phyloP scores from a whole-genome alignment of 352 stramenopile genomes.

The Pseudoperonospora humuli region DNA sequence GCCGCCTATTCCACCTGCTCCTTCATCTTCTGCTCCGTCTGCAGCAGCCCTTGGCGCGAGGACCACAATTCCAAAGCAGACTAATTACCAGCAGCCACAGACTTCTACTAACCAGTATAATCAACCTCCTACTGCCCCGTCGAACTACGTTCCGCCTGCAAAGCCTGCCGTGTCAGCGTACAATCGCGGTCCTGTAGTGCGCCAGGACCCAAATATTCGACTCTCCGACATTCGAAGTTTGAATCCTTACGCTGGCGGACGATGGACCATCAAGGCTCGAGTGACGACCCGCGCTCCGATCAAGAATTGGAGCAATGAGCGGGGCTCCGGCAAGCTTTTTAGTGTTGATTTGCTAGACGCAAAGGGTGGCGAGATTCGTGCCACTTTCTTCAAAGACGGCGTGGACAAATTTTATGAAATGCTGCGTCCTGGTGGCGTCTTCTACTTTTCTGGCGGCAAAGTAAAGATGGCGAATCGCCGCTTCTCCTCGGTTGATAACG shows the following conservation, averaged over 20 bases:
- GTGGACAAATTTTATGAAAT: slow-evolving; percentile 96
- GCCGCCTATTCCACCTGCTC: slow-evolving; percentile 15
- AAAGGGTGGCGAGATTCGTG: slow-evolving; percentile 93
- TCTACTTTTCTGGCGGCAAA: slow-evolving; percentile 92
- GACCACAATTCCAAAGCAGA: slow-evolving; percentile 15
- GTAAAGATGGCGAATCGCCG: slow-evolving; percentile 97
- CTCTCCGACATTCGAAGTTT: slow-evolving; percentile 84
- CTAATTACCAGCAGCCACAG: slow-evolving; percentile 33
- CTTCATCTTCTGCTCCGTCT: slow-evolving; percentile 17
- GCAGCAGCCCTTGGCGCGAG: slow-evolving; percentile 24
- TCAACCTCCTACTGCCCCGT: slow-evolving; percentile 11
- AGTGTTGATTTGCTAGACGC: slow-evolving; percentile 94
- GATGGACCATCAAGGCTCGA: slow-evolving; percentile 95
- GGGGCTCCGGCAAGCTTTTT: slow-evolving; percentile 95
- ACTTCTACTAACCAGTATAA: slow-evolving; percentile 22
- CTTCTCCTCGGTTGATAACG: slow-evolving; percentile 94
- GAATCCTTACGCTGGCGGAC: slow-evolving; percentile 91
- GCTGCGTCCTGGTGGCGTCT: slow-evolving; percentile 84
- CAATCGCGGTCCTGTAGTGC: slow-evolving; percentile 75
- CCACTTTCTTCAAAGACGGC: slow-evolving; percentile 98
- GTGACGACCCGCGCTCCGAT: slow-evolving; percentile 91
- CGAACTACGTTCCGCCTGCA: slow-evolving; percentile 19
- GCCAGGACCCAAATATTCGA: slow-evolving; percentile 74
- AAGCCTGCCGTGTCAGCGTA: slow-evolving; percentile 32
- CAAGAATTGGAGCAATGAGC: slow-evolving; percentile 94